Evolutionary conservation across 768 basidiomycete genomes (phyloP), one percentile per base, ranked within the genome.

Genomic region (Coprinellus micaceus): DNA sequence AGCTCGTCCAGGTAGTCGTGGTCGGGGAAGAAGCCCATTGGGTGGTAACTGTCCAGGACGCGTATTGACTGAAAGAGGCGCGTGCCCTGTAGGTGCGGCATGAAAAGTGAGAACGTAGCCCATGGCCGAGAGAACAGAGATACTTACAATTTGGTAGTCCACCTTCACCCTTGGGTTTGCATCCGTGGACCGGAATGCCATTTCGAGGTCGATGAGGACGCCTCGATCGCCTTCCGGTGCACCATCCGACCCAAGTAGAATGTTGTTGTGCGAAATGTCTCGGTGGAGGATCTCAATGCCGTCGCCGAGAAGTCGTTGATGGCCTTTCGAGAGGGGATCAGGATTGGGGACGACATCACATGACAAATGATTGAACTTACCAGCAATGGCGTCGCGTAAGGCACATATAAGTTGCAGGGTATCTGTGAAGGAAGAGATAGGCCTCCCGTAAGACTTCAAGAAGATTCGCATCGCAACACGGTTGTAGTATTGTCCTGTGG

Each of bases 311-410:
- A 50, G 26, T 5, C 28, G 24, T 4, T 19, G 26, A 10, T 50
- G 48, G 5, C 48, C 48, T 50, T 13, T 13, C 12, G 4, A 22
- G 24, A 9, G 6, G 15, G 26, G n/a, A 19, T 21, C 19, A 55
- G 2, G 3, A 13, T 4, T 13, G 19, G 17, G n/a, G 19, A 2
- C 58, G 43, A n/a, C n/a, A n/a, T n/a, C n/a, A n/a, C n/a, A n/a
- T n/a, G n/a, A n/a, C n/a, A n/a, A n/a, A n/a, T n/a, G n/a, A n/a
- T n/a, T n/a, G n/a, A n/a, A n/a, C n/a, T n/a, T 33, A 62, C 61
- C 61, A 22, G 36, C 51, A 10, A 59, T 46, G 12, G 60, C 60
- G 28, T 61, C 60, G 9, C 54, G 54, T 29, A 61, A 37, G 3
- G 51, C 60, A 5, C 47, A 7, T 7, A 61, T 21, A 19, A 57